phyloP scores from a whole-genome alignment of 352 stramenopile genomes.

The Phytophthora hibernalis region DNA sequence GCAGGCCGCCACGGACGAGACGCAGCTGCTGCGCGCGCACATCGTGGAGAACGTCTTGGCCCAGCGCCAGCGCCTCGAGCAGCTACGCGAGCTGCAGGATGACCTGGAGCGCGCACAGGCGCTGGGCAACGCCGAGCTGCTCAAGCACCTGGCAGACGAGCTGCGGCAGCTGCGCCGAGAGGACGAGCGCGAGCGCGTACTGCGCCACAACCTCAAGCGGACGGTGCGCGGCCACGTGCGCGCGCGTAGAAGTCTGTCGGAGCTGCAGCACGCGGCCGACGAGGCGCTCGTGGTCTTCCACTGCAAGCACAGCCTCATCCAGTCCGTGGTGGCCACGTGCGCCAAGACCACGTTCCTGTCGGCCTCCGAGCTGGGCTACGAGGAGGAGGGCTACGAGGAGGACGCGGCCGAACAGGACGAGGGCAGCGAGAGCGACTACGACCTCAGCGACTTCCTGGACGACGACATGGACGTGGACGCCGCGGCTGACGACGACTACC shows the following conservation, averaged over 20 bases:
- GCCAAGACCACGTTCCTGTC: slow-evolving; percentile 42
- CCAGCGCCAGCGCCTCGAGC: slow-evolving; percentile 51
- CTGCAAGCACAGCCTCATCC: slow-evolving; percentile 69
- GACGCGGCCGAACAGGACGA: slow-evolving; percentile 32
- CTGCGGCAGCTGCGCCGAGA: slow-evolving; percentile 57
- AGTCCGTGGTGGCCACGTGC: slow-evolving; percentile 59
- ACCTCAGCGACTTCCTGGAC: slow-evolving; percentile 38
- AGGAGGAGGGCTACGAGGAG: slow-evolving; percentile 44
- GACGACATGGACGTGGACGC: slow-evolving; percentile 37
- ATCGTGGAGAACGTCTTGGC: slow-evolving; percentile 60
- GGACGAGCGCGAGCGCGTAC: slow-evolving; percentile 48
- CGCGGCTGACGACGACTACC: slow-evolving; percentile 27
- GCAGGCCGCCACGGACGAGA: slow-evolving; percentile 52
- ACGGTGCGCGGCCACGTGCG: slow-evolving; percentile 48
- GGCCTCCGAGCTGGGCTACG: slow-evolving; percentile 16
- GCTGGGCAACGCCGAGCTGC: slow-evolving; percentile 57
- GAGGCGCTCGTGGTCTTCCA: slow-evolving; percentile 54
- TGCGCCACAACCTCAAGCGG: slow-evolving; percentile 57
- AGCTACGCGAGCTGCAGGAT: slow-evolving; percentile 59
- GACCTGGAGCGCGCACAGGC: slow-evolving; percentile 62
- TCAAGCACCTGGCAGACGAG: slow-evolving; percentile 58
- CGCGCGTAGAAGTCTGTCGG: slow-evolving; percentile 42
- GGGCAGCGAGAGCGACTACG: slow-evolving; percentile 46
- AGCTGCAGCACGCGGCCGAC: slow-evolving; percentile 47
- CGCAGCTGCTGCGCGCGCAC: slow-evolving; percentile 56